phyloP scores from a whole-genome alignment of 768 basidiomycete genomes.

The Naganishia vishniacii region DNA sequence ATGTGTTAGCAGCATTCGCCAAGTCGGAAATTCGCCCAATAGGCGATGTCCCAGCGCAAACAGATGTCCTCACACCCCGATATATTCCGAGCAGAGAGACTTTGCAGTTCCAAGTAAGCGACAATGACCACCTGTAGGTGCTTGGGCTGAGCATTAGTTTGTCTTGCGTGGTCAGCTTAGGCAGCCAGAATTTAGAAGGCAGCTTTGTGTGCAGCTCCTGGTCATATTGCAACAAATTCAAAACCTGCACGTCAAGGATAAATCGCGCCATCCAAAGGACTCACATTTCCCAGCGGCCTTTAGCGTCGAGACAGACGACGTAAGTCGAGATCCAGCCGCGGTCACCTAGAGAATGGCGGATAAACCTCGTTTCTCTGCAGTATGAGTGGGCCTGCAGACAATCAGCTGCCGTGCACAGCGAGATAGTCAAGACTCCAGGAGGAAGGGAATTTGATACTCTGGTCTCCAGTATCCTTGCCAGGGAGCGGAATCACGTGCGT shows the following conservation, averaged over 20 bases:
- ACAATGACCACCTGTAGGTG: too few species aligned
- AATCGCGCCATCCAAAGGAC: constrained; percentile 23
- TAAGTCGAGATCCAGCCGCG: constrained; percentile 1
- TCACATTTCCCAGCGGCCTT: constrained; percentile 24
- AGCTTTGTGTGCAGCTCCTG: constrained; percentile 20
- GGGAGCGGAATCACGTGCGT: constrained; percentile 27
- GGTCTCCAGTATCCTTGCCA: constrained; percentile 15
- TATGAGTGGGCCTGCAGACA: constrained; percentile 26
- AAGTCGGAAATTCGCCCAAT: background rate
- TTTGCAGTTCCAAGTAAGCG: constrained; percentile 4
- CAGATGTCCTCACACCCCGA: background rate
- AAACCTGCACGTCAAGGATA: constrained; percentile 21
- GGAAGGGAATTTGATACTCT: constrained; percentile 22
- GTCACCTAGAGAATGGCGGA: background rate
- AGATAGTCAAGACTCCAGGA: constrained; percentile 22
- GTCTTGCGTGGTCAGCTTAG: background rate
- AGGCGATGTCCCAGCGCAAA: too few species aligned
- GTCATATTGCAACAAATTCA: constrained; percentile 19
- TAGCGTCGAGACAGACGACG: constrained; percentile 16
- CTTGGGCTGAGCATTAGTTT: background rate
- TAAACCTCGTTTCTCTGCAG: background rate
- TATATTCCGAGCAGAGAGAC: constrained; percentile 12
- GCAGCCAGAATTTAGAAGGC: constrained; percentile 8
- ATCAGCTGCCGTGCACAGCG: constrained; percentile 7
- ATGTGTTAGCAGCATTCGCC: background rate